Conservation (phyloP, 371 early-diverging fungal genomes). For the Chytridiales sp. region DNA sequence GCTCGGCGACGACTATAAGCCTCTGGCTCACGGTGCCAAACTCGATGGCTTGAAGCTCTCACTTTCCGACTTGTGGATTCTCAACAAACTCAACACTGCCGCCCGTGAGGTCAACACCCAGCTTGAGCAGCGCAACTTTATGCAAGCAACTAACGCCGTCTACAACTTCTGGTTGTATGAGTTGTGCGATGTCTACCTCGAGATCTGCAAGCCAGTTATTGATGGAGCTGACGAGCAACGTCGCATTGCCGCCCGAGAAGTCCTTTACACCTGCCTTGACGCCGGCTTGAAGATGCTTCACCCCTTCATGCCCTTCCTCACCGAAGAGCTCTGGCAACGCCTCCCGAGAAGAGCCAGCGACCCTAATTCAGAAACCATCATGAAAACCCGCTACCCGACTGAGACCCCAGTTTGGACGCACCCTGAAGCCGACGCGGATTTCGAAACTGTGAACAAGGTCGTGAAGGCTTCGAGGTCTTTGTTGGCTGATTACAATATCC, state of each 20-base stretch:
- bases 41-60: conserved; percentile 82
- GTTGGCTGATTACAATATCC: conserved; percentile 65
- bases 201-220: conserved; percentile 86
- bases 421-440: conserved; percentile 66
- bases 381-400: conserved; percentile 44
- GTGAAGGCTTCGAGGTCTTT: conserved; percentile 77
- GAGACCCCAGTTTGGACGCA: conserved; percentile 35
- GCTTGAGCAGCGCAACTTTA: conserved; percentile 90
- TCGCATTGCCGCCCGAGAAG: conserved; percentile 43
- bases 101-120: conserved; percentile 72
- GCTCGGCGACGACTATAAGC: conserved; percentile 81
- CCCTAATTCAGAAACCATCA: conserved; percentile 36
- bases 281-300: conserved; percentile 91
- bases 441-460: conserved; percentile 75
- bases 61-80: conserved; percentile 91
- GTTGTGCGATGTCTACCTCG: conserved; percentile 98
- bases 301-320: conserved; percentile 99
- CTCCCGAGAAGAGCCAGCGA: conserved; percentile 49
- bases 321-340: conserved; percentile 98
- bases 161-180: conserved; percentile 97
- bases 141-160: conserved; percentile 87
- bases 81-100: conserved; percentile 84
- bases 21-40: conserved; percentile 23
- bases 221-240: conserved; percentile 62
- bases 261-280: conserved; percentile 92